Percentiles rank a stretch among this genome's conserved stretches.
Conservation (phyloP, 2,329 filamentous ascomycete genomes). For the Sporothrix pallida region DNA sequence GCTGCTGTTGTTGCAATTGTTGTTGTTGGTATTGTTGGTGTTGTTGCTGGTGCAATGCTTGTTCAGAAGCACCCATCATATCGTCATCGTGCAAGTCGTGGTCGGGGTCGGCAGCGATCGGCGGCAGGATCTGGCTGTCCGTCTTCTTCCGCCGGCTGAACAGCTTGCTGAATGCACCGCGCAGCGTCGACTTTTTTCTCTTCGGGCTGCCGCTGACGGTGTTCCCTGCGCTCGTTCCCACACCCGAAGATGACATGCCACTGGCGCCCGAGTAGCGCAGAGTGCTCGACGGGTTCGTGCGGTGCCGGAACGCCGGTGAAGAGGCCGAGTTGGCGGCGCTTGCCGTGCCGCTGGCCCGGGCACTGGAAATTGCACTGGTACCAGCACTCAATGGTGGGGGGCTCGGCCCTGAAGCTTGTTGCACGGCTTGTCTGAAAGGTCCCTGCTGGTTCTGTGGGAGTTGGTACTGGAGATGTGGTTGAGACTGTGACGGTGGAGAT, state of each 20-base stretch:
- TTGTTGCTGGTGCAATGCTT: not conserved
- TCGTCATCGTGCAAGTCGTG: not conserved
- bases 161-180: conserved; percentile 60
- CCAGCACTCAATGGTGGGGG: conserved; percentile 3
- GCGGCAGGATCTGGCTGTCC: conserved; percentile 42
- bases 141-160: conserved; percentile 64
- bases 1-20: conserved; percentile 26
- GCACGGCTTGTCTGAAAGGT: not conserved
- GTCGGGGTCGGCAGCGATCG: conserved; percentile 31
- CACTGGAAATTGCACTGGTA: conserved; percentile 1
- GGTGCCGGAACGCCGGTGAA: conserved; percentile 38
- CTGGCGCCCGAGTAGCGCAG: conserved; percentile 57
- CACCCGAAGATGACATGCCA: conserved; percentile 46
- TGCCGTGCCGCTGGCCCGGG: conserved; percentile 20
- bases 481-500: conserved; percentile 20
- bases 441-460: not conserved
- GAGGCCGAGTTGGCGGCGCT: conserved; percentile 18
- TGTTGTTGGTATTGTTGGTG: not conserved
- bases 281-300: conserved; percentile 49
- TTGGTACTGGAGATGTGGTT: conserved; percentile 1
- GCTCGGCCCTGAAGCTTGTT: not conserved
- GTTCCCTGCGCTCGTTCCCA: not conserved
- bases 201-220: conserved; percentile 30
- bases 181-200: conserved; percentile 64
- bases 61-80: not conserved